Base-by-base conservation (phyloP, 352 stramenopile genomes). In the Phytophthora tubulina region DNA sequence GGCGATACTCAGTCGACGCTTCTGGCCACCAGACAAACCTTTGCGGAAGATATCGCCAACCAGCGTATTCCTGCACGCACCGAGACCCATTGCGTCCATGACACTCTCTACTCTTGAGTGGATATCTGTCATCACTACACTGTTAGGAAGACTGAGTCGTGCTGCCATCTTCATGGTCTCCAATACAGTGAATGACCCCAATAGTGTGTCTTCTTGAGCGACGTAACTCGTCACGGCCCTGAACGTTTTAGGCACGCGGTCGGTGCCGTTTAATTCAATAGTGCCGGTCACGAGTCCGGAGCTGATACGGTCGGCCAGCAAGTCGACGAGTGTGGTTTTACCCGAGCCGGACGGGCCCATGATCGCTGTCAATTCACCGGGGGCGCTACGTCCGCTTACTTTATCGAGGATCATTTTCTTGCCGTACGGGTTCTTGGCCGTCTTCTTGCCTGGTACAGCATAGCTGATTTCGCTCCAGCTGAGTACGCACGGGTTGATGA, bases 31-130 rank as follows among this genome's bases (percentile, higher is more conserved):
- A 6, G 73, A 88, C 9, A 96, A 67, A 9, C 89, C 89, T 53
- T 92, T 86, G 27, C 75, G 68, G 68, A 93, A 94, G 33, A 92
- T 75, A 61, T 90, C 86, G 32, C 89, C 87, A 1, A 95, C 85
- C 41, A 91, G 49, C 17, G 87, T 94, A 60, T 84, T 41, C 10
- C 60, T 15, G 49, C 78, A 86, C 15, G 45, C 64, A 0, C 54
- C 61, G 2, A 91, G 73, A 0, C 84, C 80, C 78, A 93, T 83
- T 0, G 53, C 84, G 17, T 81, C 67, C 32, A 93, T 70, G 53
- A 91, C 74, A 1, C 44, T 65, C 14, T 87, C 58, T 4, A 92
- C 82, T n/a, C 79, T 75, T 4, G 53, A 58, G 54, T 70, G 63
- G 45, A 70, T 59, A 17, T 64, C 63, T 30, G 63, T 70, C 53